Base-by-base conservation (phyloP, 352 stramenopile genomes). In the Pythium vanterpoolii region DNA sequence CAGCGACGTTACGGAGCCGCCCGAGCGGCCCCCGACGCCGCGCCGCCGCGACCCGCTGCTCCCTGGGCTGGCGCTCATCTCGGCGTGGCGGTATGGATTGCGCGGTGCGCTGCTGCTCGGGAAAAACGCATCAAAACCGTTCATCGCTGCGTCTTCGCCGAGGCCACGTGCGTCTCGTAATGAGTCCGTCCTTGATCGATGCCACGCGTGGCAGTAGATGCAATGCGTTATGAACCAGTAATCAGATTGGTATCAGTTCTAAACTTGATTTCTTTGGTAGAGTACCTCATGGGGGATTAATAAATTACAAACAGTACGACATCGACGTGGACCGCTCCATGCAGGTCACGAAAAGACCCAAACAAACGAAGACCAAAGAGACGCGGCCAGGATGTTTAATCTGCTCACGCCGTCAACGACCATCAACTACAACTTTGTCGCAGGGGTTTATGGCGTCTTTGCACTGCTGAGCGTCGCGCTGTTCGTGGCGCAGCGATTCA, bases 381-480 rank as follows among this genome's bases (percentile, higher is more conserved):
- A 8, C 36, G 36, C 10, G 36, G 4, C 10, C 26, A 51, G 3
- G 27, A 54, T 42, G 18, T 62, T 67, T 68, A 66, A 52, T 44
- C 33, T 91, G 56, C 81, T 94, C 31, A 79, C 69, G 61, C 82
- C 82, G 53, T 90, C 80, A 46, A 55, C 76, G 40, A 84, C 72
- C 24, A 96, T 95, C 69, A 96, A 96, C 74, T 96, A 96, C 79
- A 87, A 91, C 76, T 96, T 96, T 58, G 86, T 96, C 23, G 64
- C 74, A 21, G 81, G 81, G 34, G 70, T 89, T 31, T 96, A 96
- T 65, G 77, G 68, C 21, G 73, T 81, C 59, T 93, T 87, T 57
- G 82, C 73, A 9, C 58, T 66, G 27, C 57, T 95, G 40, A 86
- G 69, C 47, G 52, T 79, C 46, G 40, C 87, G 56, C 76, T 96